These are phyloP conservation scores for Neopestalotiopsis sp. DNA, from an alignment of 2,329 filamentous ascomycete genomes.

Conservation along the genomic window DNA sequence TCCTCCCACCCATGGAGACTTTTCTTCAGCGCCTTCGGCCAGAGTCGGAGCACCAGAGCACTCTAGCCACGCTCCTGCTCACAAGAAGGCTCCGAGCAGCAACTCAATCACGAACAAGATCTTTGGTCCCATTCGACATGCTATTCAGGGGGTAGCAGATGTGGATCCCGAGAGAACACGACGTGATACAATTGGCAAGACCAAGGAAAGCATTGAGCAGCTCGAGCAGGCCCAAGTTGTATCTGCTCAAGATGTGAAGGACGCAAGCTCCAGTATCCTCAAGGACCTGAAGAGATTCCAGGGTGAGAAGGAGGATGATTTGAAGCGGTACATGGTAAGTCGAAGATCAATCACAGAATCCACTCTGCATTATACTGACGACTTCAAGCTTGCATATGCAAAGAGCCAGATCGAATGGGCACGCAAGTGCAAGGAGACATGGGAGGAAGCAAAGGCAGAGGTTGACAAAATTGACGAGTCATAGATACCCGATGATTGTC, in stretches of 20 bases:
- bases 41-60: slow-evolving; percentile 72
- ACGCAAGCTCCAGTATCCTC: slow-evolving; percentile 87
- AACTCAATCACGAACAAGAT: slow-evolving; percentile 93
- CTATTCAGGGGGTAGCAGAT: slow-evolving; percentile 94
- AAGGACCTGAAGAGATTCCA: slow-evolving; percentile 94
- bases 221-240: slow-evolving; percentile 90
- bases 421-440: slow-evolving; percentile 86
- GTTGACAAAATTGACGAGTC: slow-evolving; percentile 82
- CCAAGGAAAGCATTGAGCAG: slow-evolving; percentile 82
- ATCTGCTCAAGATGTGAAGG: slow-evolving; percentile 89
- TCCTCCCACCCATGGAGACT: slow-evolving; percentile 82
- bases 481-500: slow-evolving; percentile 23
- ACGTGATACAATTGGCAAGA: slow-evolving; percentile 94
- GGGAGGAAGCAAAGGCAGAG: slow-evolving; percentile 88
- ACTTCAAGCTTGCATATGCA: slow-evolving; percentile 82
- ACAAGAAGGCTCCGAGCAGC: slow-evolving; percentile 84
- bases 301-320: slow-evolving; percentile 90
- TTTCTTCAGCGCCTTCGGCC: slow-evolving; percentile 71
- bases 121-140: slow-evolving; percentile 93
- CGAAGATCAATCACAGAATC: background rate
- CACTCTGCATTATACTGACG: slow-evolving; percentile 6
- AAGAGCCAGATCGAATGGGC: slow-evolving; percentile 95
- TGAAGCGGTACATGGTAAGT: slow-evolving; percentile 93
- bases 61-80: slow-evolving; percentile 53
- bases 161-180: slow-evolving; percentile 93